Base-by-base conservation (phyloP, 1,284 basidiomycete species). In the Ustilago sp. region DNA sequence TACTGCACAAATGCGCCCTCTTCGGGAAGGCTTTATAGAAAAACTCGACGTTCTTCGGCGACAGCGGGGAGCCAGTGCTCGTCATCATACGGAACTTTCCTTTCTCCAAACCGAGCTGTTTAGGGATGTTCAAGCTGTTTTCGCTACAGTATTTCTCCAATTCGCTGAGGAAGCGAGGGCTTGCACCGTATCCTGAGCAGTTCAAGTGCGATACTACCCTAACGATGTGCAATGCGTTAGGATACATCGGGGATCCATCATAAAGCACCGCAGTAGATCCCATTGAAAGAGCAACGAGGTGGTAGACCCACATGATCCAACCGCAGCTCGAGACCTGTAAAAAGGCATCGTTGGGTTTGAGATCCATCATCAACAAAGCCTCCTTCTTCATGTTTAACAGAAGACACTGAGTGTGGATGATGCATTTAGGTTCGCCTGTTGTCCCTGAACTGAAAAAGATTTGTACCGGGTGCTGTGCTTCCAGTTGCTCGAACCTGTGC, bases 391-490 rank as follows among this genome's bases (percentile, higher is more conserved):
- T 61, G 60, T 69, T 72, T 41, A 74, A 54, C 52, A 84, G 59
- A 63, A 84, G 69, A 36, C 80, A 80, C 12, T 81, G 80, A 4
- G 68, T 71, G 56, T 85, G 82, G 8, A 83, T 76, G 67, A 87
- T 87, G 19, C 80, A 79, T 74, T 87, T 87, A 19, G 87, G 87
- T 63, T 86, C 84, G 19, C 87, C 87, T 0, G 87, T 87, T 2
- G 87, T 87, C 2, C 87, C 87, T 0, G 77, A 80, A 3, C 75
- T 74, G 65, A 85, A 86, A 55, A 86, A 81, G 69, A 86, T 85
- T 75, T 83, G 84, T 36, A 83, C 77, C 5, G 85, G 84, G 65
- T 84, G 74, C 35, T 69, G 63, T 0, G 74, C 74, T 2, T 66
- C 59, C 2, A 80, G 56, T 56, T 74, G 72, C 48, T 80, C 79